Base-by-base conservation (phyloP, 2,329 filamentous ascomycete genomes). In the Nemania abortiva region DNA sequence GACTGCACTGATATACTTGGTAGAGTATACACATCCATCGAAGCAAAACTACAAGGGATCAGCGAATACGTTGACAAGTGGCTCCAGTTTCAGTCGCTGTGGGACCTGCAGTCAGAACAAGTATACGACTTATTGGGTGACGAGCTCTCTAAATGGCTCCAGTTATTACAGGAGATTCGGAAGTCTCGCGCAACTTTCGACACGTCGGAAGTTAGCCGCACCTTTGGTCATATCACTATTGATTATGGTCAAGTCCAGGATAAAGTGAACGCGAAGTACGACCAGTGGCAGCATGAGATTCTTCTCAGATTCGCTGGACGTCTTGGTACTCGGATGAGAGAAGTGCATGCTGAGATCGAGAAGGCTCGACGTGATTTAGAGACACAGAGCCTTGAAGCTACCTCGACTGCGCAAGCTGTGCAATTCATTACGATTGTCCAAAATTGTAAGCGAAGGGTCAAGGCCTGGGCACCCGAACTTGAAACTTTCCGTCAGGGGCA, bases 271-370 rank as follows among this genome's bases (percentile, higher is more conserved):
- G 94, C 94, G 75, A 99, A 98, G 80, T 99, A 99, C 79, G 97
- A 99, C 78, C 95, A 98, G 80, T 99, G 97, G 96, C 96, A 99
- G 80, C 94, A 98, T 76, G 96, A 99, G 73, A 97, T 99, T 64
- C 86, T 98, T 45, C 89, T 92, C 74, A 97, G 97, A 79, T 99
- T 99, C 81, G 96, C 94, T 45, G 88, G 88, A 65, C 93, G 96
- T 65, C 91, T 99, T 54, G 94, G 95, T 55, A 92, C 89, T 71
- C 92, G 95, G 58, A 97, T 98, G 90, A 89, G 94, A 57, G 96
- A 99, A 77, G 91, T 98, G 3, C 94, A 96, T 75, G 91, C 92
- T 13, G 95, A 98, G 71, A 92, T 99, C 69, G 93, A 97, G 76
- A 94, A 94, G 81, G 94, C 95, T 10, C 90, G 95, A 27, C 91